Base-by-base conservation (phyloP, 148 eudicot genomes). In the Spergularia bocconei region DNA sequence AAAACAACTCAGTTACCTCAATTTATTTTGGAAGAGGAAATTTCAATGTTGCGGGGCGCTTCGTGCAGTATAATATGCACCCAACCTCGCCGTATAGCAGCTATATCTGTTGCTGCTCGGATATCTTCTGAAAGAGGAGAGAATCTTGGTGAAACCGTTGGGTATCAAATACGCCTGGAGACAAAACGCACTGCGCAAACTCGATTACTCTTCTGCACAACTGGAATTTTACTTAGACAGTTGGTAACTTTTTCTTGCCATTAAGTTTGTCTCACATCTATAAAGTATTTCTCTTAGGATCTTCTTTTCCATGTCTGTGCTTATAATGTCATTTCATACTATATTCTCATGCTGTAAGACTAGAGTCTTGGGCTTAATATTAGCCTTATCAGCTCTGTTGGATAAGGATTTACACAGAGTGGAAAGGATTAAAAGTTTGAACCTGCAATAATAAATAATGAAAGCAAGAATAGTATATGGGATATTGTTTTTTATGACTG, bases 1-100 rank as follows among this genome's bases (percentile, higher is more conserved):
- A 94, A 94, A 85, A 94, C 98, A 54, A 94, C 98, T 52, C 97
- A 92, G 83, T 93, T 94, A 65, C 97, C 97, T 71, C 98, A 94
- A 59, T 92, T 90, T 79, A 91, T 94, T 82, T 81, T 94, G 60
- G 98, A 92, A 81, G 92, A 94, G 75, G 91, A 92, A 87, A 89
- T 94, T 79, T 89, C 93, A 44, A 84, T 84, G 53, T 79, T 90
- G 57, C 89, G 85, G 61, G 98, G 98, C 77, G 85, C 89, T 69
- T 80, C 81, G 78, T 94, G 98, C 82, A 94, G 72, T 78, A 94
- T 94, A 72, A 84, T 94, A 63, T 94, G 98, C 86, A 94, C 98
- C 62, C 98, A 94, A 79, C 98, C 97, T 52, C 97, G 98, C 70
- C 92, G 98, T 84, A 94, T 94, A 81, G 91, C 98, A 70, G 97